Evolutionary conservation across 176 grass and related monocot genomes (phyloP).

Genomic region (Echinochloa phyllopogon): DNA sequence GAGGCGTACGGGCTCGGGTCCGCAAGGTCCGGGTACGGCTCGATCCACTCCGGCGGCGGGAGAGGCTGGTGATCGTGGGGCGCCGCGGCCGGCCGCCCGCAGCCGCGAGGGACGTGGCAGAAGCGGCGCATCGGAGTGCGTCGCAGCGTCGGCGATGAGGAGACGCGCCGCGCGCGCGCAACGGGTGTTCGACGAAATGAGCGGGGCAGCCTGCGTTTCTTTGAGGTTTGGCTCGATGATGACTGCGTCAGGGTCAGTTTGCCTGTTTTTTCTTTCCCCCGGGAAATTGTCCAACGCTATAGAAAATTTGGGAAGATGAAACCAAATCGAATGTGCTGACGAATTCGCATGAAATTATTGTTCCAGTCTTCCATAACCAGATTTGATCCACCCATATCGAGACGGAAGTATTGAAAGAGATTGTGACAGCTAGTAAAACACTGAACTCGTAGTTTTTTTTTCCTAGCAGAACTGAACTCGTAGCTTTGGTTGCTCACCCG

Average conservation of each 20-base stretch:
- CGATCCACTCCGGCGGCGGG: slow-evolving; percentile 70
- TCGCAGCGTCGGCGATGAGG: neutral
- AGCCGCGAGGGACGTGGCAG: slow-evolving; percentile 31
- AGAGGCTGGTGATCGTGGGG: neutral
- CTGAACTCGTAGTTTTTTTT: neutral
- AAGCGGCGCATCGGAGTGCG: slow-evolving; percentile 37
- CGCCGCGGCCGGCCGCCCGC: neutral
- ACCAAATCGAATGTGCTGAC: neutral
- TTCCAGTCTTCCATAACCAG: too few relatives aligned
- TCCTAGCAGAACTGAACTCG: neutral
- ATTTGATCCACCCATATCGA: neutral
- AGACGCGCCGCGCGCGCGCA: neutral
- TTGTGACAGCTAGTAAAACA: neutral
- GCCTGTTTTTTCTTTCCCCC: neutral
- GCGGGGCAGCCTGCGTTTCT: neutral
- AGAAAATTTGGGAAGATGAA: neutral
- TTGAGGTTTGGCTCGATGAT: neutral
- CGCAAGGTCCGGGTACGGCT: slow-evolving; percentile 64
- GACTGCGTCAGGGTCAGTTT: neutral
- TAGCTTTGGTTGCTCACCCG: neutral
- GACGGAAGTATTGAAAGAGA: neutral
- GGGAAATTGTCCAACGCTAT: neutral
- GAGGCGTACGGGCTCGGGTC: slow-evolving; percentile 51
- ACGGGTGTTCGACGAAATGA: slow-evolving; percentile 33
- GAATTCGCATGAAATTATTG: neutral